Conservation (phyloP, 1,284 basidiomycete species). For the Entoloma clypeatum region DNA sequence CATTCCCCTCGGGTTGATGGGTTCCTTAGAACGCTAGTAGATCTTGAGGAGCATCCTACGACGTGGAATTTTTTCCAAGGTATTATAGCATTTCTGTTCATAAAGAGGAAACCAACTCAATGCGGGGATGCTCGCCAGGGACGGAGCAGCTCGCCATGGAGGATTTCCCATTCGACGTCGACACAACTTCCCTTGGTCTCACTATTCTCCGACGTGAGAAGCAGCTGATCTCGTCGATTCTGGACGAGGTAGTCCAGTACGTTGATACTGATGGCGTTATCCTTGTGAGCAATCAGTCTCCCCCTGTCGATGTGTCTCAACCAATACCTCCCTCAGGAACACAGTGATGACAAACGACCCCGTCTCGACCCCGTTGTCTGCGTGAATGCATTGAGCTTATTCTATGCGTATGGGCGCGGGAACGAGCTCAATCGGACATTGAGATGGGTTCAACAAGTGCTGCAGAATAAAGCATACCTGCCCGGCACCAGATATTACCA, state of each 20-base stretch:
- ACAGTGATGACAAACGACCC: conserved; percentile 50
- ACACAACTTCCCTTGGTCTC: conserved; percentile 49
- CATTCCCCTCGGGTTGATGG: conserved; percentile 1
- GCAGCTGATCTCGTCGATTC: conserved; percentile 37
- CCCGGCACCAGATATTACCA: conserved; percentile 57
- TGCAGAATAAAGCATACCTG: conserved; percentile 49
- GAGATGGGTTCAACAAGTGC: conserved; percentile 47
- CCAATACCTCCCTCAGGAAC: conserved; percentile 34
- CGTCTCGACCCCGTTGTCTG: conserved; percentile 53
- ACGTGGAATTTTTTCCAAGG: conserved; percentile 57
- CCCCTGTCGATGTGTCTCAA: neutral
- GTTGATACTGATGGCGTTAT: conserved; percentile 49
- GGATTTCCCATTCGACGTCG: conserved; percentile 46
- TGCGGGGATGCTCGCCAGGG: conserved; percentile 23
- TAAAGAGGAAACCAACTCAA: neutral
- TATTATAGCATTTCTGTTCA: conserved; percentile 14
- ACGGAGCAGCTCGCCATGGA: conserved; percentile 40
- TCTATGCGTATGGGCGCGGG: conserved; percentile 47
- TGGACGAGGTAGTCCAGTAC: conserved; percentile 53
- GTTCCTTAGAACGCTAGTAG: conserved; percentile 34
- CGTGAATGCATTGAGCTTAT: conserved; percentile 47
- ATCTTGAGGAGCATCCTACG: conserved; percentile 38
- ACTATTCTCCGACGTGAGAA: conserved; percentile 36
- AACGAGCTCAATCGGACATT: conserved; percentile 43
- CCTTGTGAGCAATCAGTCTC: conserved; percentile 34